Conservation (phyloP, 2,329 filamentous ascomycete genomes). For the Pyrenophora teres region DNA sequence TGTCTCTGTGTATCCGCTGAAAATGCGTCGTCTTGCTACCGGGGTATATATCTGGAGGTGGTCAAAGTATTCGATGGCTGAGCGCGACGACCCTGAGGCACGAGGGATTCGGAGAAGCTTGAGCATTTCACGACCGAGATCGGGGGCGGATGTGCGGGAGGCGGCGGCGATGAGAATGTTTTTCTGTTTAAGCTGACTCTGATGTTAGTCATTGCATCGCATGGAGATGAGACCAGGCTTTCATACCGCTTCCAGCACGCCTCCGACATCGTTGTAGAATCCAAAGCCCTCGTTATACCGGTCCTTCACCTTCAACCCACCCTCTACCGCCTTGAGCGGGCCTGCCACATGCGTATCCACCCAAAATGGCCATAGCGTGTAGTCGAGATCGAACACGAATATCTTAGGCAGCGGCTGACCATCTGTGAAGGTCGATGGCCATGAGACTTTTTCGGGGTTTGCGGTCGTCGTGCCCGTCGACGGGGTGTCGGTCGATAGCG, state of each 20-base stretch:
- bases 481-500: slow-evolving; percentile 4
- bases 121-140: slow-evolving; percentile 79
- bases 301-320: slow-evolving; percentile 58
- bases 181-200: slow-evolving; percentile 48
- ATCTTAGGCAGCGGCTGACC: slow-evolving; percentile 76
- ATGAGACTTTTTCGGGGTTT: slow-evolving; percentile 42
- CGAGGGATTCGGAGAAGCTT: slow-evolving; percentile 68
- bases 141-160: slow-evolving; percentile 78
- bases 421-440: slow-evolving; percentile 64
- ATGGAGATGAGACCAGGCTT: background rate
- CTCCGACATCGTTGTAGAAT: slow-evolving; percentile 54
- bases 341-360: slow-evolving; percentile 87
- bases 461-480: slow-evolving; percentile 33
- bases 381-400: slow-evolving; percentile 94
- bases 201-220: background rate
- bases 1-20: slow-evolving; percentile 70
- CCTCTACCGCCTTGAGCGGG: slow-evolving; percentile 63
- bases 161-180: slow-evolving; percentile 71
- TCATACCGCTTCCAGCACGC: slow-evolving; percentile 47
- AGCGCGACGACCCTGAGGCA: slow-evolving; percentile 53
- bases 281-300: slow-evolving; percentile 52
- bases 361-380: slow-evolving; percentile 99
- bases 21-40: slow-evolving; percentile 87
- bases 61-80: slow-evolving; percentile 59
- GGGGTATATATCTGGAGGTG: slow-evolving; percentile 68